Evolutionary conservation across 768 basidiomycete species (phyloP).

Genomic region (Boletus huronensis): DNA sequence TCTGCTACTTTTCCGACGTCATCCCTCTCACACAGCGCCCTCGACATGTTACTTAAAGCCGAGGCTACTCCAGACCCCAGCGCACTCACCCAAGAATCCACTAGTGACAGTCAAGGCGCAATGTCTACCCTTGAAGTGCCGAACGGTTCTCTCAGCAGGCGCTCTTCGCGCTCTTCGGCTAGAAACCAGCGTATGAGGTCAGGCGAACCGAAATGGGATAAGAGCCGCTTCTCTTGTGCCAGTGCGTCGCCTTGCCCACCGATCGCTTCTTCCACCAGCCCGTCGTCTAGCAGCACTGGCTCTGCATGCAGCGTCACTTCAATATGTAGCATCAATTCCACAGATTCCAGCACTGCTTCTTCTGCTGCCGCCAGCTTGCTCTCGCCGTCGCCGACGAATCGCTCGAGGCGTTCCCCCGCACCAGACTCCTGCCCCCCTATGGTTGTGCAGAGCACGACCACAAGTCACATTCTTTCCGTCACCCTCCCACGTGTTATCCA

Average conservation of each 20-base stretch:
- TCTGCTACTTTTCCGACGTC: constrained; percentile 28
- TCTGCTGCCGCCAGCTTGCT: constrained; percentile 13
- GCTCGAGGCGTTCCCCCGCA: constrained; percentile 30
- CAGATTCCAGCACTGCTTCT: constrained; percentile 14
- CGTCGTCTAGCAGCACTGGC: constrained; percentile 23
- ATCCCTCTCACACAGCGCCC: constrained; percentile 30
- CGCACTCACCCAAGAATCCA: constrained; percentile 16
- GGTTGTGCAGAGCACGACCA: constrained; percentile 39
- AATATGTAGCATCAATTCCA: constrained; percentile 16
- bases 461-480: constrained; percentile 45
- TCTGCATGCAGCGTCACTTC: constrained; percentile 28
- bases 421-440: constrained; percentile 41
- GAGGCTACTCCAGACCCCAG: constrained; percentile 21
- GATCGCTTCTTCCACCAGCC: constrained; percentile 19
- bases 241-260: constrained; percentile 30
- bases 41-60: constrained; percentile 33
- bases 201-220: constrained; percentile 29
- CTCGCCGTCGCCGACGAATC: constrained; percentile 30
- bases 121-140: constrained; percentile 29
- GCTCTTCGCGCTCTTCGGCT: constrained; percentile 30
- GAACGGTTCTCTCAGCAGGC: constrained; percentile 25
- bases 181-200: constrained; percentile 25
- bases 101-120: constrained; percentile 13
- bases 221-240: constrained; percentile 27
- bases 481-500: constrained; percentile 45